Evolutionary conservation across 129 eudicot genomes (phyloP).

Genomic region (Flaveria robusta): DNA sequence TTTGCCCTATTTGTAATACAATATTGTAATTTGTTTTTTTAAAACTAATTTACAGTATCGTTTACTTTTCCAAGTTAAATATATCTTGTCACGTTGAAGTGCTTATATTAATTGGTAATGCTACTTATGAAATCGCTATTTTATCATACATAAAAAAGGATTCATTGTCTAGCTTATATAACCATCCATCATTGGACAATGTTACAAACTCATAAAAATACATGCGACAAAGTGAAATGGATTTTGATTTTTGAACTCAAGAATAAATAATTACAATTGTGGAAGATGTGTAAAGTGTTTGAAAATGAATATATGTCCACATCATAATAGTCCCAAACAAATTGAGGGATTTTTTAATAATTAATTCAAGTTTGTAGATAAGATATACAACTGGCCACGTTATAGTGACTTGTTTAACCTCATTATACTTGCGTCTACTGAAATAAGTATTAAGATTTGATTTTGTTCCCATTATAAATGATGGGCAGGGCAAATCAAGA

Average conservation of each 20-base stretch:
- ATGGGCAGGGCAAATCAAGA: not conserved
- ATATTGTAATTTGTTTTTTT: too few relatives aligned
- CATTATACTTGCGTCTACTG: not conserved
- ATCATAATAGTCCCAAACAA: conserved; percentile 21
- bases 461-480: not conserved
- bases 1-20: too few relatives aligned
- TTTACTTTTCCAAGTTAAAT: too few relatives aligned
- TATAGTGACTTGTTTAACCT: conserved; percentile 28
- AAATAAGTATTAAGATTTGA: not conserved
- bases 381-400: conserved; percentile 38
- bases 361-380: conserved; percentile 13
- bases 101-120: too few relatives aligned
- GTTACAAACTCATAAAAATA: not conserved
- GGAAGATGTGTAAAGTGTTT: not conserved
- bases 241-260: too few relatives aligned
- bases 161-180: too few relatives aligned
- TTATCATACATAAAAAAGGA: too few relatives aligned
- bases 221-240: too few relatives aligned
- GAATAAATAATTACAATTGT: not conserved
- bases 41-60: too few relatives aligned
- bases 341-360: not conserved
- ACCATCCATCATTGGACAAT: too few relatives aligned
- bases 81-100: too few relatives aligned
- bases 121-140: too few relatives aligned
- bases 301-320: not conserved